phyloP scores from a whole-genome alignment of 139 green algal species.

The Chlamydomonas urium region DNA sequence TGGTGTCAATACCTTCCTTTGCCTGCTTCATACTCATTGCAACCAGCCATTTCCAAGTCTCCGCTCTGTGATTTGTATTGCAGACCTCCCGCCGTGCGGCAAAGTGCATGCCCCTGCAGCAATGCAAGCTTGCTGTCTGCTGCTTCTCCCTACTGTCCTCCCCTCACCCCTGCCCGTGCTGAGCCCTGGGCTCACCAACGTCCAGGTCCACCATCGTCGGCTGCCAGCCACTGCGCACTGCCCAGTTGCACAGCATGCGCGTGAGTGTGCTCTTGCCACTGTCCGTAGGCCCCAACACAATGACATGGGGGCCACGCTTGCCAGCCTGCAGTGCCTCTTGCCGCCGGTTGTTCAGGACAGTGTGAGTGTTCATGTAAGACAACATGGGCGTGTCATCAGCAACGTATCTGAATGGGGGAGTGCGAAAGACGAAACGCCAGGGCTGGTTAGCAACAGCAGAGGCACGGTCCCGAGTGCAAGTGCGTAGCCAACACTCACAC shows the following conservation, averaged over 20 bases:
- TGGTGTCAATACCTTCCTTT: no score
- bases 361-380: constrained; percentile 78
- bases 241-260: constrained; percentile 85
- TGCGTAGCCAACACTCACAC: constrained; percentile 37
- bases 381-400: constrained; percentile 79
- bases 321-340: constrained; percentile 31
- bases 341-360: constrained; percentile 52
- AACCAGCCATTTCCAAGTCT: no score
- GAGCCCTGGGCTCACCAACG: constrained; percentile 54
- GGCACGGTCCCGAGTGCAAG: not conserved
- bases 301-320: constrained; percentile 41
- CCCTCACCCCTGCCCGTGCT: not conserved
- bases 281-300: constrained; percentile 83
- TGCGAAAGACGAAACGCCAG: not conserved
- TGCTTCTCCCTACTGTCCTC: not conserved
- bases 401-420: constrained; percentile 56
- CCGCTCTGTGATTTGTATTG: no score
- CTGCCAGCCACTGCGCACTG: constrained; percentile 58
- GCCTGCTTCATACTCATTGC: no score
- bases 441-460: not conserved
- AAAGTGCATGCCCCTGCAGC: no score
- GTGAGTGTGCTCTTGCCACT: constrained; percentile 77
- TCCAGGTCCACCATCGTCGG: constrained; percentile 86
- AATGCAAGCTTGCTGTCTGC: no score
- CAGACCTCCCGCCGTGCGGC: no score